These are phyloP conservation scores for Gracilariopsis chorda DNA, from an alignment of 23 red algal genomes.

Conservation along the genomic window DNA sequence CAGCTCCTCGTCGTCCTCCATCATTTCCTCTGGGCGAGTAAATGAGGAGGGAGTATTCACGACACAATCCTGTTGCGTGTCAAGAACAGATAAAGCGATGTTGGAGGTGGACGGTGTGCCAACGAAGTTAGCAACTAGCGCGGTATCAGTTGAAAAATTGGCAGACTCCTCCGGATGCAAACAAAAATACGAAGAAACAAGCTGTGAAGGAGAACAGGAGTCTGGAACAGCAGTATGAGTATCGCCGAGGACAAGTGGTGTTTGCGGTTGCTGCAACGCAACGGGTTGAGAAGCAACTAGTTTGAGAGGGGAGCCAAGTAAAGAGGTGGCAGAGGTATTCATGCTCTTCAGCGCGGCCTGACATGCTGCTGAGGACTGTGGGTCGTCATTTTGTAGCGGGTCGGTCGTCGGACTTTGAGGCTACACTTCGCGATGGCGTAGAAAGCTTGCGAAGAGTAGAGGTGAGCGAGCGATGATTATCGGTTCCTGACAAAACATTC, in stretches of 20 bases:
- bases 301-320: not conserved
- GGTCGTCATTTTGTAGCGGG: no score
- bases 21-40: not conserved
- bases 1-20: not conserved
- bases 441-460: no score
- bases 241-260: not conserved
- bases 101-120: not conserved
- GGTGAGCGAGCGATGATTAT: no score
- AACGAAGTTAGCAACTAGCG: not conserved
- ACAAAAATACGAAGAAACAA: not conserved
- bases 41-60: not conserved
- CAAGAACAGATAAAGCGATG: not conserved
- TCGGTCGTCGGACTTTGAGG: no score
- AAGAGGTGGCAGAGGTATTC: no score
- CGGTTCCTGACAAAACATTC: no score
- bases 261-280: not conserved
- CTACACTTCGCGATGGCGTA: no score
- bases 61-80: not conserved
- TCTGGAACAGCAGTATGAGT: constrained; percentile 1
- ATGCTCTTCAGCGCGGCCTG: no score
- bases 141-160: not conserved
- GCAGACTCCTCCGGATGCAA: not conserved
- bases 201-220: not conserved
- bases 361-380: no score
- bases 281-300: not conserved